Evolutionary conservation across 2,329 filamentous ascomycete species (phyloP).

Genomic region (Didymella sp.): DNA sequence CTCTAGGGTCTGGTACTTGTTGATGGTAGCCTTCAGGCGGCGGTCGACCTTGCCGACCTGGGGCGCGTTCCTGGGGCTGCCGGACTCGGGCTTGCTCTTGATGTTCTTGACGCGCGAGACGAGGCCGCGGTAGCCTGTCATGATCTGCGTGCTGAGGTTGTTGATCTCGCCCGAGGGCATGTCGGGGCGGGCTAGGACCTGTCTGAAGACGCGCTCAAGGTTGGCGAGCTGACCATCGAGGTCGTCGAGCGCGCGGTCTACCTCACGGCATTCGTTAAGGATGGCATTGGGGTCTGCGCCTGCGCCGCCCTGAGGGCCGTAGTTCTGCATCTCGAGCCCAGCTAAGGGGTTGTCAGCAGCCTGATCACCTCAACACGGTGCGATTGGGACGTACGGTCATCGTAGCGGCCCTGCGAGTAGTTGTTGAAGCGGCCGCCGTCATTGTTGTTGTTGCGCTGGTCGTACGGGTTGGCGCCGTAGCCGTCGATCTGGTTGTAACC

Average conservation of each 20-base stretch:
- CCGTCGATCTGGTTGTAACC: slow-evolving; percentile 52
- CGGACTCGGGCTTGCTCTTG: slow-evolving; percentile 81
- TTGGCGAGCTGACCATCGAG: slow-evolving; percentile 76
- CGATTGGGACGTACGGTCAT: slow-evolving; percentile 38
- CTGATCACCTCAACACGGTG: slow-evolving; percentile 32
- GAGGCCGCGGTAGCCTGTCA: slow-evolving; percentile 80
- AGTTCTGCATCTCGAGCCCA: slow-evolving; percentile 73
- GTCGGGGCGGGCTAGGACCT: slow-evolving; percentile 77
- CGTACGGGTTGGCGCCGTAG: slow-evolving; percentile 54
- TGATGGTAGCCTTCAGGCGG: slow-evolving; percentile 79
- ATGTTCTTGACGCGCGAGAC: slow-evolving; percentile 80
- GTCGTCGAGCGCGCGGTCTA: slow-evolving; percentile 77
- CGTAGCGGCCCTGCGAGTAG: slow-evolving; percentile 54
- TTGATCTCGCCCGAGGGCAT: slow-evolving; percentile 76
- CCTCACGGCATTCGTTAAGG: slow-evolving; percentile 82
- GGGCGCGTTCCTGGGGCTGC: slow-evolving; percentile 73
- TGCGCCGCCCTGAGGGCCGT: slow-evolving; percentile 47
- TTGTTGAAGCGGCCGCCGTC: slow-evolving; percentile 63
- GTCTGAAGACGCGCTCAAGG: slow-evolving; percentile 73
- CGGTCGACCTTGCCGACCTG: slow-evolving; percentile 85
- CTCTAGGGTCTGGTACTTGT: slow-evolving; percentile 81
- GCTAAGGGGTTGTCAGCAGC: slow-evolving; percentile 35
- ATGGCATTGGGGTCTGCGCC: slow-evolving; percentile 71
- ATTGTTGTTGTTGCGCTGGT: slow-evolving; percentile 45
- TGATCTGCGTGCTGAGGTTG: slow-evolving; percentile 76